These are phyloP conservation scores for Neurospora tetrasperma DNA, from an alignment of 495 filamentous ascomycete genomes.

Conservation along the genomic window DNA sequence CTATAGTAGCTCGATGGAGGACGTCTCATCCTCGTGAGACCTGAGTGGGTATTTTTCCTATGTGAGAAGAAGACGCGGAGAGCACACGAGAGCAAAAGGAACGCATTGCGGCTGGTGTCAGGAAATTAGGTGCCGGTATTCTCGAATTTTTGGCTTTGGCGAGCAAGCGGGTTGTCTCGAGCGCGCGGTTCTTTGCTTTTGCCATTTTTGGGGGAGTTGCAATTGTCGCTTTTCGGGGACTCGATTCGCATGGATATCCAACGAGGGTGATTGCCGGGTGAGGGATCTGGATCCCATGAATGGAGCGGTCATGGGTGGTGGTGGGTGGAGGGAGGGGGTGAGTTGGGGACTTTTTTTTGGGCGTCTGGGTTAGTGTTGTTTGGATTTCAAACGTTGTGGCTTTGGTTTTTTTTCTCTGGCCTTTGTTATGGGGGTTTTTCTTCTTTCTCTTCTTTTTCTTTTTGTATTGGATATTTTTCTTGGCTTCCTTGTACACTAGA, in stretches of 20 bases:
- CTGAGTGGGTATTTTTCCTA: neutral
- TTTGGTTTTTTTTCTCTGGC: no score
- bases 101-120: neutral
- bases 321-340: neutral
- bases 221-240: neutral
- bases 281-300: neutral
- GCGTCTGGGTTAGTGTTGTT: neutral
- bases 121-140: neutral
- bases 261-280: neutral
- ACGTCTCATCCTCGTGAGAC: constrained; percentile 6
- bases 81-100: neutral
- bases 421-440: no score
- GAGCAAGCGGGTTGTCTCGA: neutral
- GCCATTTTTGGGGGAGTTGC: neutral
- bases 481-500: neutral
- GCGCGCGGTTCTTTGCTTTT: neutral
- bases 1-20: constrained; percentile 30
- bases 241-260: neutral
- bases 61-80: neutral
- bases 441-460: no score
- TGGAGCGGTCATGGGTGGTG: neutral
- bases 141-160: neutral
- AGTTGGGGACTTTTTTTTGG: neutral
- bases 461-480: neutral
- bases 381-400: neutral